phyloP scores from a whole-genome alignment of 1,139 yeast genomes.

The Taphrina communis region DNA sequence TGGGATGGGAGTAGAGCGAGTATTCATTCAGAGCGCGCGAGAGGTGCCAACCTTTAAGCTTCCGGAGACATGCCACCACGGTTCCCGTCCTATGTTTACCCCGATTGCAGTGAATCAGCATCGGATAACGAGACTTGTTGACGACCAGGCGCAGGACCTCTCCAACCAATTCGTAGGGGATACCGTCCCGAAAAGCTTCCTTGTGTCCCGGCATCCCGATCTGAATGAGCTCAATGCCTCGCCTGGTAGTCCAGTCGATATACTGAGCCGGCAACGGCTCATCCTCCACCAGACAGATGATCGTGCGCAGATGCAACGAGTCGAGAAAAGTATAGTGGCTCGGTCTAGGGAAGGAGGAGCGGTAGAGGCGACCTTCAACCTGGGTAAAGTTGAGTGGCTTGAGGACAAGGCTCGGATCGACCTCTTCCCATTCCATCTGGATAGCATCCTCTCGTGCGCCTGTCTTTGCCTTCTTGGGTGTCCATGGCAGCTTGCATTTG shows the following conservation, averaged over 20 bases:
- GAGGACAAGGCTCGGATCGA: slow-evolving; percentile 9
- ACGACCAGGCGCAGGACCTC: slow-evolving; percentile 80
- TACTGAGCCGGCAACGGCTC: slow-evolving; percentile 89
- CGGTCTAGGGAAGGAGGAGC: slow-evolving; percentile 87
- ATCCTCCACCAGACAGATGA: slow-evolving; percentile 77
- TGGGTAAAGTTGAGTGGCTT: slow-evolving; percentile 68
- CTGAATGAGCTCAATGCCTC: slow-evolving; percentile 75
- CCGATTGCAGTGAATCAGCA: slow-evolving; percentile 89
- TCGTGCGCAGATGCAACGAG: slow-evolving; percentile 68
- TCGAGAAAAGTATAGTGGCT: slow-evolving; percentile 76
- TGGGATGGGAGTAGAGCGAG: slow-evolving; percentile 90
- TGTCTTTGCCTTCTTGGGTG: slow-evolving; percentile 25
- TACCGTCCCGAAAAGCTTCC: slow-evolving; percentile 78
- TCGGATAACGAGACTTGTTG: slow-evolving; percentile 85
- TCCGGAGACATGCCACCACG: slow-evolving; percentile 85
- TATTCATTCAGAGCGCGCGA: slow-evolving; percentile 95
- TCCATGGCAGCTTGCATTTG: slow-evolving; percentile 11
- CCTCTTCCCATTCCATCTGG: slow-evolving; percentile 31
- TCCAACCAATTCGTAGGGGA: slow-evolving; percentile 76
- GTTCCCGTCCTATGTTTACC: slow-evolving; percentile 98
- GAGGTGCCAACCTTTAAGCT: slow-evolving; percentile 88
- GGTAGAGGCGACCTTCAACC: slow-evolving; percentile 76
- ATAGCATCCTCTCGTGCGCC: slow-evolving; percentile 21
- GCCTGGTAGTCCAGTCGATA: slow-evolving; percentile 62
- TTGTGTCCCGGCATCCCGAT: slow-evolving; percentile 95